Percentiles rank a stretch among this genome's conserved stretches.
phyloP scores from a whole-genome alignment of 306 rosid genomes.

The Quercus cerris region DNA sequence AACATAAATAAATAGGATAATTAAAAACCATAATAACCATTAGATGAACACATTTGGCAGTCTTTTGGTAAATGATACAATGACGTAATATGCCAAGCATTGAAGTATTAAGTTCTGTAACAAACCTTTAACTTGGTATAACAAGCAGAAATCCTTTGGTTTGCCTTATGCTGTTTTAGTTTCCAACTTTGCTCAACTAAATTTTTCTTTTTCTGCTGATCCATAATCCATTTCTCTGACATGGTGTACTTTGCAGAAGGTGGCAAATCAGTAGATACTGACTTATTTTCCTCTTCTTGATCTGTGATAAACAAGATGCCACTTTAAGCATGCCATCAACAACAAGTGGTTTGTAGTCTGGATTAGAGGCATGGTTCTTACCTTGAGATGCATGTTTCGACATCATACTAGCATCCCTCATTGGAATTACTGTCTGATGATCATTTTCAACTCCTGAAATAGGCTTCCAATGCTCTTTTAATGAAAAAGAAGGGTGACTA shows the following conservation, averaged over 20 bases:
- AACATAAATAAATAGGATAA: background rate
- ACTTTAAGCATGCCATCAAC: conserved; percentile 27
- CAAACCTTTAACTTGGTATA: conserved; percentile 83
- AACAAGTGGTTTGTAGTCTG: conserved; percentile 19
- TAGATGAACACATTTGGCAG: background rate
- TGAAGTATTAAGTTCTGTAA: conserved; percentile 3
- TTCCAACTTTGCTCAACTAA: conserved; percentile 59
- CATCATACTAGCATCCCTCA: conserved; percentile 50
- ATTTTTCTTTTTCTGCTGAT: conserved; percentile 72
- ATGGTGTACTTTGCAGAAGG: conserved; percentile 70
- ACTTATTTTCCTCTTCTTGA: conserved; percentile 49
- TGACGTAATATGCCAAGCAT: background rate
- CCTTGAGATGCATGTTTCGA: conserved; percentile 60
- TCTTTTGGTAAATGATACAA: background rate
- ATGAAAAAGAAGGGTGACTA: conserved; percentile 49
- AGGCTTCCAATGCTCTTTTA: conserved; percentile 79
- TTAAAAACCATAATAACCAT: background rate
- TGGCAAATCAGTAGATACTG: conserved; percentile 41
- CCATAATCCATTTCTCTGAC: conserved; percentile 90
- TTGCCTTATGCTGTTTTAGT: conserved; percentile 75
- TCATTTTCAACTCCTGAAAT: conserved; percentile 53
- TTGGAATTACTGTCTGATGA: conserved; percentile 41
- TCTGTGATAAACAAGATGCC: conserved; percentile 40
- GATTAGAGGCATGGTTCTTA: conserved; percentile 29
- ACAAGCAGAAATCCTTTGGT: conserved; percentile 58